Evolutionary conservation across 192 early-diverging fungal genomes (phyloP).

Genomic region (Coemansia sp.): DNA sequence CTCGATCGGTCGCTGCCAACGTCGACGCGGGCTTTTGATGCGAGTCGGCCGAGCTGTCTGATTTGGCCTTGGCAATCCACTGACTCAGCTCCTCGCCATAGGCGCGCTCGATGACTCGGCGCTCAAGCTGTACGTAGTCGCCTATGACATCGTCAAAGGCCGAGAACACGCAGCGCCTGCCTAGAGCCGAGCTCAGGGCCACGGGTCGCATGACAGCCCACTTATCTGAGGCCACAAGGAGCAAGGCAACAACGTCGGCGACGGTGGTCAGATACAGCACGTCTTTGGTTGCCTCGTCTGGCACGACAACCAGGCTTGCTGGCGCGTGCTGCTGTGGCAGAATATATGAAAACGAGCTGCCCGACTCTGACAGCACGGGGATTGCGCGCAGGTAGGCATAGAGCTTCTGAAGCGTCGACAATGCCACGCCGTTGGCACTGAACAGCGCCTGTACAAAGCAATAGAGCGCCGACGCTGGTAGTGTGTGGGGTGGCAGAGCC

Average conservation of each 20-base stretch:
- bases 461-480: slow-evolving; percentile 29
- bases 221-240: slow-evolving; percentile 29
- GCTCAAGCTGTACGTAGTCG: slow-evolving; percentile 48
- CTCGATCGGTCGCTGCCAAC: background rate
- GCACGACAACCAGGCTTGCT: slow-evolving; percentile 16
- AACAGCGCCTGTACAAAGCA: slow-evolving; percentile 44
- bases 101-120: slow-evolving; percentile 41
- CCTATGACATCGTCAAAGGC: slow-evolving; percentile 42
- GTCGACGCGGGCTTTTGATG: background rate
- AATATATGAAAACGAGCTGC: slow-evolving; percentile 1
- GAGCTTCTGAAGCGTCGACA: slow-evolving; percentile 26
- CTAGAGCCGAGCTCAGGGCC: slow-evolving; percentile 19
- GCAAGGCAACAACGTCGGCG: slow-evolving; percentile 32
- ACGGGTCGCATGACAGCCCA: slow-evolving; percentile 40
- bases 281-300: slow-evolving; percentile 47
- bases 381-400: slow-evolving; percentile 31
- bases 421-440: slow-evolving; percentile 19
- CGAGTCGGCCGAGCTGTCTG: background rate
- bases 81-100: slow-evolving; percentile 33
- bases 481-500: slow-evolving; percentile 22
- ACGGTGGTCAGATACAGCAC: slow-evolving; percentile 47
- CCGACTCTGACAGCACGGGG: slow-evolving; percentile 22
- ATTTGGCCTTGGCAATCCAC: slow-evolving; percentile 25
- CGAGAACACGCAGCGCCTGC: slow-evolving; percentile 45
- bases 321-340: slow-evolving; percentile 6